Conservation (phyloP, 2,329 filamentous ascomycete species). For the Aspergillus sp. region DNA sequence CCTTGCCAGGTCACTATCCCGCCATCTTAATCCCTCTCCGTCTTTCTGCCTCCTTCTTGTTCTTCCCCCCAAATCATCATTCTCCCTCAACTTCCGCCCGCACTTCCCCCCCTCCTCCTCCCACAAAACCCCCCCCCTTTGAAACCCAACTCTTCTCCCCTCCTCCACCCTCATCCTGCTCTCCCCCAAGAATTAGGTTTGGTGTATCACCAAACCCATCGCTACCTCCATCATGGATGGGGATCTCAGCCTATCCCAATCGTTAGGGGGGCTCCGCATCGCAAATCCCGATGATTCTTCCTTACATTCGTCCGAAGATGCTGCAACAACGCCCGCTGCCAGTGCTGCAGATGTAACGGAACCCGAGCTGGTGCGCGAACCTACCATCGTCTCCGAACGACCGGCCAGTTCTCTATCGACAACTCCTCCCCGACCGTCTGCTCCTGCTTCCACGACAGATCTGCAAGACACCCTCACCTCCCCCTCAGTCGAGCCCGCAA, state of each 20-base stretch:
- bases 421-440: slow-evolving; percentile 21
- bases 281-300: slow-evolving; percentile 86
- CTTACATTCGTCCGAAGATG: slow-evolving; percentile 40
- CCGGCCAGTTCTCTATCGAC: slow-evolving; percentile 28
- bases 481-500: slow-evolving; percentile 24
- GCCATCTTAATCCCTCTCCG: slow-evolving; percentile 13
- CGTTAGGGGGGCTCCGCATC: slow-evolving; percentile 90
- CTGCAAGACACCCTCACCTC: slow-evolving; percentile 18
- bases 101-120: slow-evolving; percentile 5
- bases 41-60: slow-evolving; percentile 7
- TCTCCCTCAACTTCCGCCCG: slow-evolving; percentile 8
- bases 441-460: slow-evolving; percentile 21
- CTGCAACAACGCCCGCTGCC: slow-evolving; percentile 29
- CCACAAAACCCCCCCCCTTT: slow-evolving; percentile 3
- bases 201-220: slow-evolving; percentile 4
- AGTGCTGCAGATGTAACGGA: slow-evolving; percentile 28
- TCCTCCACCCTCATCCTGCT: not conserved
- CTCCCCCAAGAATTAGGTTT: not conserved
- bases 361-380: slow-evolving; percentile 25
- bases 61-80: slow-evolving; percentile 6
- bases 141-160: slow-evolving; percentile 4
- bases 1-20: slow-evolving; percentile 6
- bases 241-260: slow-evolving; percentile 88
- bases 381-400: slow-evolving; percentile 21
- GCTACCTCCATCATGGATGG: slow-evolving; percentile 70